These are phyloP conservation scores for Pseudogymnoascus sp. DNA, from an alignment of 2,329 filamentous ascomycete species.

Conservation along the genomic window DNA sequence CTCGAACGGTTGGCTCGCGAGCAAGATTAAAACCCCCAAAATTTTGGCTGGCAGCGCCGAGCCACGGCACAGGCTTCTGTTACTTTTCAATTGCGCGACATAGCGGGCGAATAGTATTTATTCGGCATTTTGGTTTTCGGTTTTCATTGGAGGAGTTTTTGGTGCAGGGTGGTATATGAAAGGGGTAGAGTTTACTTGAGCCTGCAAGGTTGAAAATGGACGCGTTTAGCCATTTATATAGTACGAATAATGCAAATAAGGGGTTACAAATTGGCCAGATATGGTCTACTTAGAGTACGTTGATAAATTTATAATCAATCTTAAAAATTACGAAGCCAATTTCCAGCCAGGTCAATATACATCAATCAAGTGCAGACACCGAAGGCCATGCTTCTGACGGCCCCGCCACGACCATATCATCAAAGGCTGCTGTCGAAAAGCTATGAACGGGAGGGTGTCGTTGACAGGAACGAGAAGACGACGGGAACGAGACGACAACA, in stretches of 20 bases:
- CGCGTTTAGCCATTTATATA: not conserved
- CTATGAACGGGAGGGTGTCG: too few species aligned
- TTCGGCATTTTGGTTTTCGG: not conserved
- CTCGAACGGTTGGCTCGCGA: not conserved
- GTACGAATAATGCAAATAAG: not conserved
- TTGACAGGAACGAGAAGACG: too few species aligned
- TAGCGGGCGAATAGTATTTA: constrained; percentile 3
- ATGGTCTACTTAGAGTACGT: not conserved
- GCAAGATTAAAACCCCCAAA: not conserved
- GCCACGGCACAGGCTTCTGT: not conserved
- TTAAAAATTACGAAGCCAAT: too few species aligned
- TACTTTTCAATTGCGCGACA: constrained; percentile 1
- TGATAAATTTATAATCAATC: too few species aligned
- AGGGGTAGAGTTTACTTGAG: not conserved
- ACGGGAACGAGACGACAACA: too few species aligned
- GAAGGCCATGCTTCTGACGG: too few species aligned
- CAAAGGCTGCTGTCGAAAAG: too few species aligned
- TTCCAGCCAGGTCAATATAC: too few species aligned
- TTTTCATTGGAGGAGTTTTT: not conserved
- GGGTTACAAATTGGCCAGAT: not conserved
- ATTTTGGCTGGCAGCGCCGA: not conserved
- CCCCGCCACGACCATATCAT: too few species aligned
- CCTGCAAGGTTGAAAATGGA: not conserved
- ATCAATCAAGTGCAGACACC: too few species aligned
- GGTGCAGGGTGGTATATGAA: not conserved